Evolutionary conservation across 257 asterid genomes (phyloP), one percentile per base, ranked within the genome.

Genomic region (Solanum paucissectum): DNA sequence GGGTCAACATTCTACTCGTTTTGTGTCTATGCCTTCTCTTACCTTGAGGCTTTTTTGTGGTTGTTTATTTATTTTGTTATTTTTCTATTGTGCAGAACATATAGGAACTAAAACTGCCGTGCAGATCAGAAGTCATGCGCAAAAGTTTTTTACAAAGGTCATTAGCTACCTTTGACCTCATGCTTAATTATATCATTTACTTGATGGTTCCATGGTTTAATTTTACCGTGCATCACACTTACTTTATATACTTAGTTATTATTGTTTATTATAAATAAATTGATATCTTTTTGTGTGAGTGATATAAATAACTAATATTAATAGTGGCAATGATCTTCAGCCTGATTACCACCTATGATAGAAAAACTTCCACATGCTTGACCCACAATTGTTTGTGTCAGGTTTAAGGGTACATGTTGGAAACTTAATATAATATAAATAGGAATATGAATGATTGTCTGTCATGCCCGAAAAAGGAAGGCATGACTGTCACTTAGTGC

Each of bases 121-220:
- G 96, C 99, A 97, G 98, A 97, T 97, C 92, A 91, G 99, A 93
- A 97, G 99, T 92, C 99, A 97, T 93, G 99, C 99, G 83, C 99
- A 97, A 90, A 97, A 97, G 91, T 95, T 97, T 91, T 97, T 97
- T 88, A 94, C 99, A 34, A 97, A 97, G 99, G 99, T 97, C 89
- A 91, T 90, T 87, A 87, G 88, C 89, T 90, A 86, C 85, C 27
- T 46, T 81, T 29, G 40, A 81, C 42, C 69, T 81, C 23, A 46
- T 81, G 42, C 42, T 81, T 81, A 29, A 16, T 16, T 81, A 16
- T 29, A n/a, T 3, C 58, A 76, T 76, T 40, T n/a, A 38, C 29
- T 29, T 32, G 40, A 81, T 49, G 42, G 69, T 81, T 81, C 68
- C 20, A 29, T 5, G 85, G 33, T 81, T 81, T 49, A 18, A 29